Conservation (phyloP, 192 early-diverging fungal species). For the Podila horticola region DNA sequence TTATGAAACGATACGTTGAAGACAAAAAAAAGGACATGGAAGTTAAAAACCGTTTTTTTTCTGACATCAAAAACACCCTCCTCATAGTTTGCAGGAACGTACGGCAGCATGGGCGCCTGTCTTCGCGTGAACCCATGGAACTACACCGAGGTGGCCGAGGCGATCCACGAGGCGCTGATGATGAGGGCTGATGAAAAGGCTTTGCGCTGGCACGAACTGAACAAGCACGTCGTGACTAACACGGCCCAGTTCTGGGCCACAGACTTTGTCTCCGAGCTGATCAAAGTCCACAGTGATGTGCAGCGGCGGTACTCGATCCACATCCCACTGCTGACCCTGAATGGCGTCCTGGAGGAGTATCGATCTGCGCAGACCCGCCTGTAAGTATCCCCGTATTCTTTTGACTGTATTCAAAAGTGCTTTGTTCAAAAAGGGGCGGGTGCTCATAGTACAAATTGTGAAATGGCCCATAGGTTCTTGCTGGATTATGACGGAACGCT, state of each 20-base stretch:
- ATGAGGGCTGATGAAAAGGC: conserved; percentile 82
- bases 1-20: too few relatives aligned
- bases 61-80: too few relatives aligned
- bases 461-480: conserved; percentile 40
- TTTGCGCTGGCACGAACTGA: conserved; percentile 78
- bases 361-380: conserved; percentile 48
- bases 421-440: too few relatives aligned
- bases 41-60: too few relatives aligned
- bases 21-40: too few relatives aligned
- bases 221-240: conserved; percentile 73
- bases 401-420: too few relatives aligned
- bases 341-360: conserved; percentile 37
- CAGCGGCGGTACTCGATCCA: conserved; percentile 58
- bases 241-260: conserved; percentile 76
- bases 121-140: conserved; percentile 98
- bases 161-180: conserved; percentile 88
- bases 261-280: conserved; percentile 65
- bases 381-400: conserved; percentile 36
- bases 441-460: too few relatives aligned
- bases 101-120: conserved; percentile 86
- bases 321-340: conserved; percentile 55
- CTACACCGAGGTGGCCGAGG: conserved; percentile 84
- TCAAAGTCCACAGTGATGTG: conserved; percentile 61
- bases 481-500: conserved; percentile 79
- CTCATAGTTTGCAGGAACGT: conserved; percentile 92